Evolutionary conservation across 2,329 filamentous ascomycete species (phyloP), one percentile per base, ranked within the genome.

Genomic region (Apiospora pterosperma): DNA sequence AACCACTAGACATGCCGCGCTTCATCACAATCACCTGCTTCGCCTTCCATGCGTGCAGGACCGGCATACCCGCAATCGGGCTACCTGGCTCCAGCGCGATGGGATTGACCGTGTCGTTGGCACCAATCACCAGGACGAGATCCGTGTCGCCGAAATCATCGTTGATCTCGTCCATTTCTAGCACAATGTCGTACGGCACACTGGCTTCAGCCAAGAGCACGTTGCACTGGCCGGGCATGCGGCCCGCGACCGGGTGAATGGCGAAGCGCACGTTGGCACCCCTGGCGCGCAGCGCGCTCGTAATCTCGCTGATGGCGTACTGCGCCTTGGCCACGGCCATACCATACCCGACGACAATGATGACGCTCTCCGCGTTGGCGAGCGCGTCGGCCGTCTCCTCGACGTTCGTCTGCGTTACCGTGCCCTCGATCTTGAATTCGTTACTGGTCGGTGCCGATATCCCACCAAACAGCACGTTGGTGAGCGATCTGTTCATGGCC

Each of bases 151-250:
- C 78, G 76, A 97, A 97, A 72, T 97, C 93, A 67, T 96, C 93
- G 76, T 97, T 97, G 79, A 97, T 96, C 81, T 97, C 93, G 71
- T 97, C 93, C 93, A 97, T 97, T 79, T 97, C 93, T 58, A 96
- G 84, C 34, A 97, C 93, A 64, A 97, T 95, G 71, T 97, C 93
- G 72, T 97, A 97, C 3, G 92, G 92, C 36, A 97, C 93, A 38
- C 86, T 90, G 1, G 93, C 93, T 76, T 97, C 93, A 0, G 93
- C 93, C 16, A 97, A 87, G 2, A 97, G 82, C 4, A 97, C 93
- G 73, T 97, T 97, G 80, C 93, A 97, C 78, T 97, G 93, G 0
- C 93, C 93, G 0, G 93, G 93, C 93, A 97, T 97, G 36, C 93
- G 88, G 12, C 93, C 93, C 0, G 93, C 93, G 34, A 97, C 93